Conservation (phyloP, 2,329 filamentous ascomycete species). For the Beauveria asiatica region DNA sequence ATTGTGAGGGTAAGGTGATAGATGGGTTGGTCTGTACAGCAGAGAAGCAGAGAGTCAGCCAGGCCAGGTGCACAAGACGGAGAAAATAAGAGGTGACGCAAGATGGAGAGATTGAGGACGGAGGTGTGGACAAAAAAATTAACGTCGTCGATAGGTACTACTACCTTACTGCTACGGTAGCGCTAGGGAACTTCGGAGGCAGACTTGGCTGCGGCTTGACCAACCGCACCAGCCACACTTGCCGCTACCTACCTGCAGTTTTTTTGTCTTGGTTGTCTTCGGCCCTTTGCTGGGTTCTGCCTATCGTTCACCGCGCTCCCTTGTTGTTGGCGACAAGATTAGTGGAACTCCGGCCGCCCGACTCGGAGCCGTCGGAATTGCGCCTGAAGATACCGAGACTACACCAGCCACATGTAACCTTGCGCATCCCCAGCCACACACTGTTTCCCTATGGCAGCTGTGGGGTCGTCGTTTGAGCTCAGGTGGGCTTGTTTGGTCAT, state of each 20-base stretch:
- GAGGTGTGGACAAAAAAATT: conserved; percentile 15
- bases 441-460: background rate
- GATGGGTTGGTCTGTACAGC: background rate
- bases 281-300: conserved; percentile 4
- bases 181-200: background rate
- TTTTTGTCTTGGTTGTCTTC: background rate
- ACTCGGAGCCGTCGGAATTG: conserved; percentile 24
- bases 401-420: conserved; percentile 13
- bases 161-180: conserved; percentile 3
- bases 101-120: conserved; percentile 11
- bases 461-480: conserved; percentile 4
- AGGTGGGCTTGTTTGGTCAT: conserved; percentile 8
- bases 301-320: conserved; percentile 10
- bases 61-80: conserved; percentile 14
- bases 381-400: conserved; percentile 15
- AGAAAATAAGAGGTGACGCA: conserved; percentile 17
- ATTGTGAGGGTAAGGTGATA: conserved; percentile 45
- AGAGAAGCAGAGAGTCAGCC: conserved; percentile 16
- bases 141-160: conserved; percentile 12
- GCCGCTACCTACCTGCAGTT: background rate
- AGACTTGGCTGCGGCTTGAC: conserved; percentile 9
- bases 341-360: conserved; percentile 15
- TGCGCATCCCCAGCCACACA: conserved; percentile 7
- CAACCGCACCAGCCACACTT: conserved; percentile 10
- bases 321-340: conserved; percentile 12